Evolutionary conservation across 2,329 filamentous ascomycete genomes (phyloP).

Genomic region (Monilinia vaccinii-corymbosi): DNA sequence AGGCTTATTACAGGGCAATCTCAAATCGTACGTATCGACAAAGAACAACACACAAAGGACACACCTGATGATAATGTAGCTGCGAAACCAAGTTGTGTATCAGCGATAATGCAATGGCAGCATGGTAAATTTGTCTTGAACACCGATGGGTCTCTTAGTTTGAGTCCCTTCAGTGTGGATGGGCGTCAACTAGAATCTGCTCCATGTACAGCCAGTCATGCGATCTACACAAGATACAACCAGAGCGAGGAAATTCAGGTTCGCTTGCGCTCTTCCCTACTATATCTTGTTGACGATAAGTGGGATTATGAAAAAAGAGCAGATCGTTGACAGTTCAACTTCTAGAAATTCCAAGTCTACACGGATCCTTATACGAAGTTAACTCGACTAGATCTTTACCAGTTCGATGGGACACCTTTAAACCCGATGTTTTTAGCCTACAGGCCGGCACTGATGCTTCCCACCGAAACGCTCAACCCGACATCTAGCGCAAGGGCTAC

Average conservation of each 20-base stretch:
- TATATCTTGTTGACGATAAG: background rate
- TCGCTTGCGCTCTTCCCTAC: conserved; percentile 16
- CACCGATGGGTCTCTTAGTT: conserved; percentile 46
- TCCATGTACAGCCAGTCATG: conserved; percentile 45
- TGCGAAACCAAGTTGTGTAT: conserved; percentile 49
- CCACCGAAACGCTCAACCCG: conserved; percentile 57
- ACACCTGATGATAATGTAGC: conserved; percentile 34
- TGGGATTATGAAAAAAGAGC: background rate
- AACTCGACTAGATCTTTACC: conserved; percentile 53
- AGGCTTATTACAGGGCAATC: conserved; percentile 60
- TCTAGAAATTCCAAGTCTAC: conserved; percentile 33
- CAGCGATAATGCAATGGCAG: conserved; percentile 63
- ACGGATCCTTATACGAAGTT: conserved; percentile 53
- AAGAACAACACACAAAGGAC: background rate
- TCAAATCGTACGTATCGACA: conserved; percentile 49
- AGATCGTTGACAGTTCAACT: background rate
- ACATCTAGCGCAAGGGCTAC: conserved; percentile 31
- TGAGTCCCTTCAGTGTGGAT: conserved; percentile 55
- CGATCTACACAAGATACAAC: conserved; percentile 58
- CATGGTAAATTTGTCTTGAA: conserved; percentile 54
- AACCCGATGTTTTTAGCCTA: conserved; percentile 59
- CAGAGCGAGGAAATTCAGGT: conserved; percentile 55
- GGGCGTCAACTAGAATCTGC: conserved; percentile 58
- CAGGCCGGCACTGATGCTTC: conserved; percentile 58
- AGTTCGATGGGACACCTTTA: conserved; percentile 54